These are phyloP conservation scores for Hymenoscyphus salicellus DNA, from an alignment of 2,329 filamentous ascomycete genomes.

Conservation along the genomic window DNA sequence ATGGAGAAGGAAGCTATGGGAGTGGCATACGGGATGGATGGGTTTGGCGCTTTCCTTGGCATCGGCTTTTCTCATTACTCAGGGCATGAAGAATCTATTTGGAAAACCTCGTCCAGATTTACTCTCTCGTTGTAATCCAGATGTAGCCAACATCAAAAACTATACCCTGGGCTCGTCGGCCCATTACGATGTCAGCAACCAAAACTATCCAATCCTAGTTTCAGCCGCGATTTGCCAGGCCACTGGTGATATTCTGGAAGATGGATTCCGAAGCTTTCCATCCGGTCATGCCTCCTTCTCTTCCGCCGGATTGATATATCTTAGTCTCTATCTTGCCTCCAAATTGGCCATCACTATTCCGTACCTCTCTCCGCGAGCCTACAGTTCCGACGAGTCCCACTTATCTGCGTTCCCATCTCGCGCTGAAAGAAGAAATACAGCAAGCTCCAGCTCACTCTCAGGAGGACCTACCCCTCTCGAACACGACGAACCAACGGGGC, in stretches of 20 bases:
- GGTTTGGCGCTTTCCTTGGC: slow-evolving; percentile 73
- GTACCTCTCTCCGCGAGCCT: slow-evolving; percentile 55
- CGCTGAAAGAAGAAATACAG: slow-evolving; percentile 31
- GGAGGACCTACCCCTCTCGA: neutral
- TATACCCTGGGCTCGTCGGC: slow-evolving; percentile 60
- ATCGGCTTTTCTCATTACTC: slow-evolving; percentile 74
- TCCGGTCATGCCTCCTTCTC: slow-evolving; percentile 73
- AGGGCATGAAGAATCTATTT: slow-evolving; percentile 75
- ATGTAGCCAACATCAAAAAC: slow-evolving; percentile 58
- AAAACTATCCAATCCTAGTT: slow-evolving; percentile 62
- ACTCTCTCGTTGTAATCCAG: slow-evolving; percentile 70
- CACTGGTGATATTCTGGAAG: slow-evolving; percentile 61
- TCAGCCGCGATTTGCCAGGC: slow-evolving; percentile 73
- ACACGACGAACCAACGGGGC: slow-evolving; percentile 25
- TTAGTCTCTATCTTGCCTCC: slow-evolving; percentile 81
- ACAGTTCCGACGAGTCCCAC: slow-evolving; percentile 46
- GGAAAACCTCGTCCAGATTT: slow-evolving; percentile 64
- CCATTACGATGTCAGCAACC: slow-evolving; percentile 44
- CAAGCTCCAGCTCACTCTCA: slow-evolving; percentile 21
- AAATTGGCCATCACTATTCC: slow-evolving; percentile 75
- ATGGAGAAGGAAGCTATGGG: slow-evolving; percentile 84
- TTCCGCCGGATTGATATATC: slow-evolving; percentile 77
- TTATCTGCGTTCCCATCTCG: slow-evolving; percentile 76
- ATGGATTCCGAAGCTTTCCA: slow-evolving; percentile 83
- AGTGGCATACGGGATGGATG: slow-evolving; percentile 81